phyloP scores from a whole-genome alignment of 345 rosid species.

The Corchorus capsularis region DNA sequence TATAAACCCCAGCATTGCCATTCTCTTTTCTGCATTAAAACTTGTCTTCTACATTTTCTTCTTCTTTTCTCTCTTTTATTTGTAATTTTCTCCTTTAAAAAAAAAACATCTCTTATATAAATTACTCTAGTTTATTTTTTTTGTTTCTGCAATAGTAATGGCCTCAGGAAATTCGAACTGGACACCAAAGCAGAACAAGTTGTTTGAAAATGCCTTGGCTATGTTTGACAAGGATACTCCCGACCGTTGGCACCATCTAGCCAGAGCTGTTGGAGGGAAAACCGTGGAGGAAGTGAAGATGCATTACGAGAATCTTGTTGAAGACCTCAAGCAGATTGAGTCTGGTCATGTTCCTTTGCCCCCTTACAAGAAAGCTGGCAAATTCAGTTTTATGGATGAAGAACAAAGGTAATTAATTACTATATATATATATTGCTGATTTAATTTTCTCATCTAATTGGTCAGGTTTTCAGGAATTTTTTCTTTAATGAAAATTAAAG shows the following conservation, averaged over 20 bases:
- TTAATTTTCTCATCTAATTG: not conserved
- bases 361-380: conserved; percentile 34
- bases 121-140: no score
- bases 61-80: not conserved
- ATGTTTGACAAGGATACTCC: conserved; percentile 48
- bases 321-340: conserved; percentile 51
- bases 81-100: not conserved
- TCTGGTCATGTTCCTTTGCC: conserved; percentile 52
- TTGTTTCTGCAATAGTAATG: conserved; percentile 20
- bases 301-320: conserved; percentile 50
- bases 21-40: conserved; percentile 18
- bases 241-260: conserved; percentile 51
- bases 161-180: conserved; percentile 38
- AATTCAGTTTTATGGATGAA: conserved; percentile 32
- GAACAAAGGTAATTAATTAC: conserved; percentile 28
- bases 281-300: conserved; percentile 37
- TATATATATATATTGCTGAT: no score
- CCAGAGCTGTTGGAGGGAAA: conserved; percentile 50
- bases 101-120: no score
- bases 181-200: conserved; percentile 54
- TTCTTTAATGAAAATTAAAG: not conserved
- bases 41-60: not conserved
- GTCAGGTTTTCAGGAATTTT: not conserved
- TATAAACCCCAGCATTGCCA: conserved; percentile 30
- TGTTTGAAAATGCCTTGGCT: conserved; percentile 57